These are phyloP conservation scores for Monilinia fructigena DNA, from an alignment of 2,329 filamentous ascomycete genomes.

Conservation along the genomic window DNA sequence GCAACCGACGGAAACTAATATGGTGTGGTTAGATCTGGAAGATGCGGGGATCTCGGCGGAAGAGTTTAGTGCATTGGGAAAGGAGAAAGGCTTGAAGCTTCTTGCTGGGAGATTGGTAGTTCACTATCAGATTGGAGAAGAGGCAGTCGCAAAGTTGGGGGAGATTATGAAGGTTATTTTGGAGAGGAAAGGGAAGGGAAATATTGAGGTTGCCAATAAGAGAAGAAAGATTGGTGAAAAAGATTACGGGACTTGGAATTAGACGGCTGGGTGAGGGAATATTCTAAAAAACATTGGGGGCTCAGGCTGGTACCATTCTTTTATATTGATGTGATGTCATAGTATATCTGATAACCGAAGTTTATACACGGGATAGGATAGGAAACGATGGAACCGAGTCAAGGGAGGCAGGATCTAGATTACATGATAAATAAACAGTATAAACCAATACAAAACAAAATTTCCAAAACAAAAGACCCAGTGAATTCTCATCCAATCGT, in stretches of 20 bases:
- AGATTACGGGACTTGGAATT: constrained; percentile 35
- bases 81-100: constrained; percentile 57
- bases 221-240: constrained; percentile 35
- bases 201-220: constrained; percentile 22
- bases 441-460: not conserved
- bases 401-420: not conserved
- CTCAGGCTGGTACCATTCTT: not conserved
- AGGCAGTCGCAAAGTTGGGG: constrained; percentile 52
- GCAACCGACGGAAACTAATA: constrained; percentile 67
- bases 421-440: too few relatives aligned
- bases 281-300: not conserved
- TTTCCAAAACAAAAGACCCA: not conserved
- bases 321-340: not conserved
- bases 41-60: constrained; percentile 52
- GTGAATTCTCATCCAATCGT: not conserved
- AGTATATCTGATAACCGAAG: not conserved
- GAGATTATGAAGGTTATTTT: constrained; percentile 46
- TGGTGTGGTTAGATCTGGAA: constrained; percentile 69
- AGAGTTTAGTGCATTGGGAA: constrained; percentile 53
- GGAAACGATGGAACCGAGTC: too few relatives aligned
- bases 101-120: constrained; percentile 61
- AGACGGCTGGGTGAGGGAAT: not conserved
- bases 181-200: constrained; percentile 24
- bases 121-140: constrained; percentile 68
- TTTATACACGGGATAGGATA: not conserved